Evolutionary conservation across 1,139 yeast genomes (phyloP).

Genomic region (Pichia sp.): DNA sequence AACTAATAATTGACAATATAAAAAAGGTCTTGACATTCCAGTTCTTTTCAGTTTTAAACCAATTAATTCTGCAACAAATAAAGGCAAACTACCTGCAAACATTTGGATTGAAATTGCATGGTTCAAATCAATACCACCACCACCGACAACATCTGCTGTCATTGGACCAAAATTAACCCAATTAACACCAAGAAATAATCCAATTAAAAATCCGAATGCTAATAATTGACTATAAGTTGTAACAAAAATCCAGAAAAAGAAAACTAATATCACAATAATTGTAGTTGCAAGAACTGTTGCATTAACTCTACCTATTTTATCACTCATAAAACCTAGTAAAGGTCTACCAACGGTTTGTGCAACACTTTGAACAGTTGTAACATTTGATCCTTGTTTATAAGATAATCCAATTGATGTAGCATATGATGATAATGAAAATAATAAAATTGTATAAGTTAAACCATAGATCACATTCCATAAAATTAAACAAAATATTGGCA

Average conservation of each 20-base stretch:
- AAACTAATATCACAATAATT: constrained; percentile 26
- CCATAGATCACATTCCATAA: constrained; percentile 50
- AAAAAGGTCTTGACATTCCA: constrained; percentile 38
- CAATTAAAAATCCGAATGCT: constrained; percentile 48
- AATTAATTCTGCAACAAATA: constrained; percentile 38
- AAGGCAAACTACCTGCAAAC: constrained; percentile 28
- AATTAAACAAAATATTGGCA: constrained; percentile 39
- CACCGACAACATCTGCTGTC: constrained; percentile 44
- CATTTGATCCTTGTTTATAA: constrained; percentile 47
- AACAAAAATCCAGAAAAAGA: constrained; percentile 51
- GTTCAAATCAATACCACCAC: constrained; percentile 30
- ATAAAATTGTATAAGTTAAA: constrained; percentile 46
- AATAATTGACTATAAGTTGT: constrained; percentile 44
- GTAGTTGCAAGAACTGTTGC: constrained; percentile 34
- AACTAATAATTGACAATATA: constrained; percentile 55
- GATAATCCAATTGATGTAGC: constrained; percentile 55
- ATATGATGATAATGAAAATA: constrained; percentile 57
- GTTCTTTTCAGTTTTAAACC: constrained; percentile 38
- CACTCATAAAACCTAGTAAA: constrained; percentile 50
- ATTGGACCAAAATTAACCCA: constrained; percentile 57
- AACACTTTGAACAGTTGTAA: constrained; percentile 58
- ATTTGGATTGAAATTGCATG: constrained; percentile 31
- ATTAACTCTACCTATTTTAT: constrained; percentile 52
- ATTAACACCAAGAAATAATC: constrained; percentile 56
- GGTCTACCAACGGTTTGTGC: constrained; percentile 68